Evolutionary conservation across 1,284 basidiomycete species (phyloP).

Genomic region (Retiboletus fuscus): DNA sequence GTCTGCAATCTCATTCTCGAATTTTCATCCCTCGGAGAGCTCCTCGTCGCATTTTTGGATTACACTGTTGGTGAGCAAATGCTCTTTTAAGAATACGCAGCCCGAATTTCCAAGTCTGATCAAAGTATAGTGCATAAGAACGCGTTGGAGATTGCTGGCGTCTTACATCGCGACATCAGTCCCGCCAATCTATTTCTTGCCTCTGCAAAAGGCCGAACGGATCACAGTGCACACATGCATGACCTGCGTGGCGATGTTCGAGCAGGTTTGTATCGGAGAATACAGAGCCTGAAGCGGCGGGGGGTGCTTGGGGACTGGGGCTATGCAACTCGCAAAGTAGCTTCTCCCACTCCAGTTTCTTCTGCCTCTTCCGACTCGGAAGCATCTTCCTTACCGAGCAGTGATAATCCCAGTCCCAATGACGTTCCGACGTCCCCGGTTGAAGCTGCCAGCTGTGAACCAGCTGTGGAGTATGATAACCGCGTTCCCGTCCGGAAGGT

Average conservation of each 20-base stretch:
- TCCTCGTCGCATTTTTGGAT: constrained; percentile 18
- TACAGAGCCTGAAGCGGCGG: not conserved
- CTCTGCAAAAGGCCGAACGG: not conserved
- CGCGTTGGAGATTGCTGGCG: not conserved
- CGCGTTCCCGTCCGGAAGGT: not conserved
- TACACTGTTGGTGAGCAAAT: constrained; percentile 9
- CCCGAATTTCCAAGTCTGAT: constrained; percentile 1
- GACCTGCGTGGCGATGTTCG: not conserved
- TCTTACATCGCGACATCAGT: constrained; percentile 21
- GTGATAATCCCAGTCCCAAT: not conserved
- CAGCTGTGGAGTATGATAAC: not conserved
- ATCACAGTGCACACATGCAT: not conserved
- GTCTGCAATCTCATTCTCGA: constrained; percentile 4
- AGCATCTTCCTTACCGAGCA: not conserved
- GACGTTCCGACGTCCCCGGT: not conserved
- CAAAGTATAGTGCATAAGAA: constrained; percentile 8
- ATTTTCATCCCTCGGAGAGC: constrained; percentile 23
- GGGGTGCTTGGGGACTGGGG: constrained; percentile 22
- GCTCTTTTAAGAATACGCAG: not conserved
- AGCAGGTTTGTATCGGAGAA: not conserved
- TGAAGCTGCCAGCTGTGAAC: not conserved
- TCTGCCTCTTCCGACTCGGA: too few species aligned
- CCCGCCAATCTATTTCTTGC: constrained; percentile 6
- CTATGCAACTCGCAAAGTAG: constrained; percentile 1
- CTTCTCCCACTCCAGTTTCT: too few species aligned